Evolutionary conservation across 495 filamentous ascomycete species (phyloP), one percentile per base, ranked within the genome.

Genomic region (Hypoxylon fuscum): DNA sequence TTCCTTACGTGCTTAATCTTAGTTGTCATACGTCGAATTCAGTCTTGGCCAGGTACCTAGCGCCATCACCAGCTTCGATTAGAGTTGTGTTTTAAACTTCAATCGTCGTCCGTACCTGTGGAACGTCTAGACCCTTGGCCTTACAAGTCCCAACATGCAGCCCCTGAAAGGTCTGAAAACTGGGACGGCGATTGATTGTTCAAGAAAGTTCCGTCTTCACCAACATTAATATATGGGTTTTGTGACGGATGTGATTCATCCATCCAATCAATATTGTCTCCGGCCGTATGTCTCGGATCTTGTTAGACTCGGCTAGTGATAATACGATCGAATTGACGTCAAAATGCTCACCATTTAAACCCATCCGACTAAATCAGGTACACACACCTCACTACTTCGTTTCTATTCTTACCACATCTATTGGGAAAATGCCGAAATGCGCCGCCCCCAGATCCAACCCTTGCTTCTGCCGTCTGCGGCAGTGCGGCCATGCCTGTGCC

Each of bases 271-370:
- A 34, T 14, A 0, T 5, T 42, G 21, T 34, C 9, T 4, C 14
- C 22, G 14, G 23, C 5, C 21, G 21, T 23, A 40, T 55, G 44
- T 65, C 55, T 59, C 25, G 55, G 55, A 34, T 59, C 43, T 59
- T 53, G 43, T 60, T 43, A 8, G 62, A 59, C 44, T 55, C 55
- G 40, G 31, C 37, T 25, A 55, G 23, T 29, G 17, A 45, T 21
- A 51, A 55, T 51, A 44, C 51, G 62, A 65, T 55, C 34, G 46
- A 55, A 20, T 64, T 55, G 61, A 59, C 61, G 61, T 64, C 61
- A 59, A 55, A 15, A 14, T 14, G 5, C 35, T 38, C 35, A 38
- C 35, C 35, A 15, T 15, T 21, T 23, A 9, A 54, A 11, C n/a
- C 9, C 20, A 27, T 54, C 29, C 27, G 18, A 46, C 52, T 27